phyloP scores from a whole-genome alignment of 192 early-diverging fungal genomes.

The Rhizophagus sp. region DNA sequence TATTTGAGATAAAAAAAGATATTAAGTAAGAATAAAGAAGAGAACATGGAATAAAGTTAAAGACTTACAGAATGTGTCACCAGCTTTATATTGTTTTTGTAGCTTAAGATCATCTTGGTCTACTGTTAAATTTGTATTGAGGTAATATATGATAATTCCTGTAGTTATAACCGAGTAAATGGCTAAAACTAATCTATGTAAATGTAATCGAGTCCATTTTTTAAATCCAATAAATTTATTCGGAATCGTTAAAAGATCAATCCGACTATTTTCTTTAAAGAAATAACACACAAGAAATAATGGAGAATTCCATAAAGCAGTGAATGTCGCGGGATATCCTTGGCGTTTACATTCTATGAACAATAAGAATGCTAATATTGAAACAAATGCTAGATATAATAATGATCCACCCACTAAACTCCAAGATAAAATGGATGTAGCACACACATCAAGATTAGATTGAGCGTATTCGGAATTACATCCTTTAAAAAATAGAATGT shows the following conservation, averaged over 20 bases:
- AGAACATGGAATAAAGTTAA: not conserved
- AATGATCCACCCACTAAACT: conserved; percentile 15
- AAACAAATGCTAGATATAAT: not conserved
- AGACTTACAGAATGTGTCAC: conserved; percentile 17
- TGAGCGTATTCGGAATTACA: conserved; percentile 7
- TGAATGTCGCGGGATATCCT: conserved; percentile 23
- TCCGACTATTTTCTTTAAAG: conserved; percentile 11
- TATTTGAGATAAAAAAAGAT: not conserved
- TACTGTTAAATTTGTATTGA: conserved; percentile 12
- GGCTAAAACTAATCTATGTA: conserved; percentile 8
- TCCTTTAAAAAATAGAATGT: conserved; percentile 9
- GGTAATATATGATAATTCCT: not conserved
- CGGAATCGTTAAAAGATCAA: conserved; percentile 25
- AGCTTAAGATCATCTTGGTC: conserved; percentile 13
- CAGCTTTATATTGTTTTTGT: conserved; percentile 2
- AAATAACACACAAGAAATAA: conserved; percentile 21
- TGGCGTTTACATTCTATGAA: conserved; percentile 5
- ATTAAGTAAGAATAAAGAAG: not conserved
- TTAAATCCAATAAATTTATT: conserved; percentile 24
- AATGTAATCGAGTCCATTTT: conserved; percentile 13
- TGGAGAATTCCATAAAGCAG: conserved; percentile 26
- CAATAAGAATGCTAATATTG: not conserved
- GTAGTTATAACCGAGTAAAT: conserved; percentile 20
- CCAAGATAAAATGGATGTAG: conserved; percentile 18
- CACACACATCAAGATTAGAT: conserved; percentile 19